Conservation (phyloP, 352 stramenopile genomes). For the Globisporangium iwayamae region DNA sequence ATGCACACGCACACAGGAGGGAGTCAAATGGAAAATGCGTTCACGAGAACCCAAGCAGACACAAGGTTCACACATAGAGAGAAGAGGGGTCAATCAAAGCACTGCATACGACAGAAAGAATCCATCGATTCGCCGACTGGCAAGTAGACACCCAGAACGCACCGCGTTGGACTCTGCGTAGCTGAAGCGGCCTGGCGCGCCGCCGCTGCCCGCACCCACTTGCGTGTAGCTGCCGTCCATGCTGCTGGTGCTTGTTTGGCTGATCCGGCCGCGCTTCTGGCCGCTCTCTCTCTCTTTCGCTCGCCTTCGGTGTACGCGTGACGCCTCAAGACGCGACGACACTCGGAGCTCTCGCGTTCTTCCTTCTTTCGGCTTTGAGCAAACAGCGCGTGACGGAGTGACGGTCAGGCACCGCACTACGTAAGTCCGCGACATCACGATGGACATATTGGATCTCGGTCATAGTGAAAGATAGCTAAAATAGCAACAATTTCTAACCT, state of each 20-base stretch:
- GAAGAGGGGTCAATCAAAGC: not conserved
- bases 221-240: slow-evolving; percentile 8
- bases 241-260: not conserved
- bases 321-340: not conserved
- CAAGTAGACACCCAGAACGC: not conserved
- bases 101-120: not conserved
- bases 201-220: not conserved
- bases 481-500: not conserved
- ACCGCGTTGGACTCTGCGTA: slow-evolving; percentile 10
- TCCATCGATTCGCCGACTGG: not conserved
- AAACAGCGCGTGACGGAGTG: not conserved
- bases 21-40: not conserved
- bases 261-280: not conserved
- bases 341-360: not conserved
- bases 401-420: not conserved
- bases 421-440: not conserved
- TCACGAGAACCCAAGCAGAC: not conserved
- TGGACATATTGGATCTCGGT: not conserved
- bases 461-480: not conserved
- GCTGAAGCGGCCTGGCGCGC: slow-evolving; percentile 5
- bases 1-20: not conserved
- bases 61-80: not conserved
- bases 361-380: not conserved
- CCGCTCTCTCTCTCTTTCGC: not conserved
- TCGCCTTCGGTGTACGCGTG: not conserved